Evolutionary conservation across 208 protist genomes (phyloP), one percentile per base, ranked within the genome.

Genomic region (Leishmania braziliensis): DNA sequence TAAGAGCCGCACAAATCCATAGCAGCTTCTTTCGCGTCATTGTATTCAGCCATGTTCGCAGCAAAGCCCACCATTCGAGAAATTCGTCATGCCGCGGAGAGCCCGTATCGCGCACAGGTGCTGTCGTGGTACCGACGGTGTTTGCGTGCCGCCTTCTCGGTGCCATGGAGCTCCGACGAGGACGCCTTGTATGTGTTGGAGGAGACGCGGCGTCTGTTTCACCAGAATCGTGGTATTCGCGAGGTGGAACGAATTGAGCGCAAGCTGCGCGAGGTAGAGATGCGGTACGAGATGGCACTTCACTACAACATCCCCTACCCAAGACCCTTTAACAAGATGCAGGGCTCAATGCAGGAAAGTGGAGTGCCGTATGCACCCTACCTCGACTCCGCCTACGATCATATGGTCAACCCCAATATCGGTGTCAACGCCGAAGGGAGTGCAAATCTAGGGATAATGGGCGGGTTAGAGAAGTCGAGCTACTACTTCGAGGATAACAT

Each of bases 291-390:
- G 79, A 85, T 98, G 81, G 95, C 88, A 26, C 48, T 96, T 39
- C 95, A 98, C 85, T 98, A 98, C 83, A 77, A 77, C 43, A 96
- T 97, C 46, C 95, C 95, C 10, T 98, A 98, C 85, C 95, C 95
- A 0, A 84, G 95, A 1, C 85, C 91, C 2, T 93, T 93, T 73
- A 88, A 98, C 84, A 96, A 96, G 73, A 88, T 89, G 66, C 90
- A 94, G 77, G 95, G 95, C 65, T 82, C 92, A 0, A 88, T 94
- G 90, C 91, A 90, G 66, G 91, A 96, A 69, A 96, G 95, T 78
- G 91, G 84, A 0, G 88, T 95, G n/a, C 85, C 92, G 9, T 97
- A 96, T 78, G 89, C 90, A 2, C 85, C 93, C 18, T 95, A 98
- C 80, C 85, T 98, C 16, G 95, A 98, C 88, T 97, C 93, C 36